Evolutionary conservation across 2,329 filamentous ascomycete genomes (phyloP), one percentile per base, ranked within the genome.

Genomic region (Pseudocercospora vitis): DNA sequence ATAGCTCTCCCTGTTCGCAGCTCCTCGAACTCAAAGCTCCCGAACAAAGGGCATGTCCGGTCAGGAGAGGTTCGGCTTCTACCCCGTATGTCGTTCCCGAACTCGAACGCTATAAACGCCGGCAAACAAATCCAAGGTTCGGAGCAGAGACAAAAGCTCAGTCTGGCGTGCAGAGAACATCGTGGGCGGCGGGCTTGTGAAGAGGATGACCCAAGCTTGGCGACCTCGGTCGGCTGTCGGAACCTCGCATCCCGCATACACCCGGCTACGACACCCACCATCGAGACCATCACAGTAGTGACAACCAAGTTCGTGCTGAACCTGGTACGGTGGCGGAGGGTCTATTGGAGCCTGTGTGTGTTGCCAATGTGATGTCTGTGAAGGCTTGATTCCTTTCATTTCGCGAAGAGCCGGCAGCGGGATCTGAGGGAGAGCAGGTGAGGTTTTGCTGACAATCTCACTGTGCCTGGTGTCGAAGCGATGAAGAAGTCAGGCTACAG

Each of bases 1-100:
- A 26, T 23, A 53, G 51, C 51, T 24, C 23, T 53, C 35, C 33
- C 51, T 53, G 26, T 45, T 32, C 45, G 7, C 33, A 53, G 51
- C 51, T 53, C 23, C 37, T 44, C 18, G 31, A 48, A 29, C 45
- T 48, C 51, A 48, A 48, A 48, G 32, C 51, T 39, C 16, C 35
- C 35, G 35, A 39, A 11, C 3, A 18, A 39, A 39, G 9, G 33
- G 33, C 33, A 18, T 7, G 4, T 8, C 18, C 33, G 33, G 33
- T 11, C 18, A 9, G 33, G 16, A 11, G 14, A 39, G 14, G 16
- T 21, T n/a, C 11, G 14, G n/a, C 14, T 21, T 18, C 14, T 29
- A 11, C 11, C 26, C 26, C 18, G 11, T 14, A 19, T 18, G 21
- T 18, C 21, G 35, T 18, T 23, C 35, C 11, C 35, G 5, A 39